Evolutionary conservation across 1,139 yeast genomes (phyloP), one percentile per base, ranked within the genome.

Genomic region (Candida buenavistaensis): DNA sequence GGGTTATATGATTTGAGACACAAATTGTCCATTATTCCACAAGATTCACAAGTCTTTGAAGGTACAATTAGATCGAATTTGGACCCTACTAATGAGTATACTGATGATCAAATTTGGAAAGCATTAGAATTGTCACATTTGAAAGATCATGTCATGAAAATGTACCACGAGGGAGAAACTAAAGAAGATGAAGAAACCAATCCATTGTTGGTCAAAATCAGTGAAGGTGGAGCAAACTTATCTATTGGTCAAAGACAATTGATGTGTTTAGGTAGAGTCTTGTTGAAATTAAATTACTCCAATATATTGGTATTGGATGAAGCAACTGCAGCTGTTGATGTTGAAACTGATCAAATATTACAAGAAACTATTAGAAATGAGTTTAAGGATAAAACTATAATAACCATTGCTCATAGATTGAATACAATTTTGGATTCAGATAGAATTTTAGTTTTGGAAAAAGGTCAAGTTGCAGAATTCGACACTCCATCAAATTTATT

Each of bases 251-350:
- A 64, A 40, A 54, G 55, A 37, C 71, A 64, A 47, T 53, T 64
- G 28, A 48, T 64, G 50, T 61, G 66, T 40, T 54, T 64, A 26
- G 68, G 68, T 1, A 50, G 71, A 43, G 65, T 68, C 0, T 52
- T 64, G 26, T 37, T 44, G 19, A 30, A 97, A 88, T 68, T 90
- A 48, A 62, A 61, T 30, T 52, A 55, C 19, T 55, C 66, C 0
- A 59, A 53, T 29, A 55, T 64, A 14, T 53, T 64, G 32, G 55
- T 64, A 26, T 49, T 64, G 29, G 98, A 92, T 59, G 98, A 92
- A 63, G 97, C 97, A 10, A 90, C 97, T 3, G 97, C 97, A 2
- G 96, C 96, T 2, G 96, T 92, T 33, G 98, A 92, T 60, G 96
- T 89, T 21, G 95, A 89, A 54, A 92, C 98, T 1, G 98, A 92